Base-by-base conservation (phyloP, 768 basidiomycete species). In the Boletus sp. region DNA sequence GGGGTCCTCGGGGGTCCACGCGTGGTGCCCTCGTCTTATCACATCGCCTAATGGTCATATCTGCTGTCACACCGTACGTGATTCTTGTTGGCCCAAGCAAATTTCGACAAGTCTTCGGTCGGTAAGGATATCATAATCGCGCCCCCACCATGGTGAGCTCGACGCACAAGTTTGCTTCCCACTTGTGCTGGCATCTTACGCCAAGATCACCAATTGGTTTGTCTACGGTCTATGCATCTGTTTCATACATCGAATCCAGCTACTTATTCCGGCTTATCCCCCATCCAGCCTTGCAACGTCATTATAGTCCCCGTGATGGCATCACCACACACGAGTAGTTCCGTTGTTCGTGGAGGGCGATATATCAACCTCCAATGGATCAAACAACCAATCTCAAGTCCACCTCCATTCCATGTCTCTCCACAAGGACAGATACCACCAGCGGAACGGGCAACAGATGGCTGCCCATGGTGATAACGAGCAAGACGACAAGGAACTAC, bases 401-500 rank as follows among this genome's bases (percentile, higher is more conserved):
- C 34, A 13, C 40, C 17, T 13, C 13, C 25, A 3, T 1, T n/a
- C 47, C 47, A 50, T 62, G 60, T 50, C 55, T 17, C 38, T 27
- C 39, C 35, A 35, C 43, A 5, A 15, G n/a, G 4, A 35, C 32
- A 0, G 2, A 34, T 13, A 41, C 21, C 15, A 9, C 25, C 52
- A 54, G 8, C 39, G 1, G 19, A 39, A 39, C 44, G 19, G 19
- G 0, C 48, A 55, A 15, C 50, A 39, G 23, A 27, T 10, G 7
- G 21, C 25, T 25, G 25, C 37, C 27, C 25, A 1, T 27, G 25
- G 1, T 13, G 21, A 42, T 15, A 48, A 40, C 35, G 47, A 48
- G 1, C 27, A 57, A 33, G 68, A 69, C 7, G 59, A 69, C 43
- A 50, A 51, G 2, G 63, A 59, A 30, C 51, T 69, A 4, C 61